These are phyloP conservation scores for Tagetes erecta DNA, from an alignment of 129 eudicot genomes.

Conservation along the genomic window DNA sequence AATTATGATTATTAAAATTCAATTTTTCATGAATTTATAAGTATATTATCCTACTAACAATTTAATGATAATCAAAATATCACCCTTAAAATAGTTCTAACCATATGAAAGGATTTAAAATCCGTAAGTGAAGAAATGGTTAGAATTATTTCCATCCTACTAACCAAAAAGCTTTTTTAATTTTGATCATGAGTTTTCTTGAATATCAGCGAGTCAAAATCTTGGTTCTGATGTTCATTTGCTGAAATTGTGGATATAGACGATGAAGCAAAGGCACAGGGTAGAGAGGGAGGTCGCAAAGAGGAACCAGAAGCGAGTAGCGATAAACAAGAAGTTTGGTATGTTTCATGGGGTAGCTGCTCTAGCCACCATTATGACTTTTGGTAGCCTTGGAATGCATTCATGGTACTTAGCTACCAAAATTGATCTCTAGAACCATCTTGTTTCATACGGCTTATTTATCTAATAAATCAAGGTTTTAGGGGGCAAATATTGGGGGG, in stretches of 20 bases:
- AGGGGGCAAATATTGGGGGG: no score
- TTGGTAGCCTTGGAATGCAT: slow-evolving; percentile 94
- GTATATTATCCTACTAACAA: no score
- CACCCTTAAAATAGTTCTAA: no score
- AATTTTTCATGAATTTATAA: no score
- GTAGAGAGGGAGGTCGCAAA: slow-evolving; percentile 94
- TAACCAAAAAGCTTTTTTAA: no score
- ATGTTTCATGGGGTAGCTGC: slow-evolving; percentile 97
- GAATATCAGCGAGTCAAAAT: background rate
- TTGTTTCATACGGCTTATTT: slow-evolving; percentile 6
- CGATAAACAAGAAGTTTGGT: slow-evolving; percentile 98
- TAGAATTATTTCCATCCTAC: no score
- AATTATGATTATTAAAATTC: no score
- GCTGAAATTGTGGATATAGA: slow-evolving; percentile 43
- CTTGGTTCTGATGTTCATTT: background rate
- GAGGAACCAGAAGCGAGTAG: slow-evolving; percentile 76
- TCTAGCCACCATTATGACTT: slow-evolving; percentile 82
- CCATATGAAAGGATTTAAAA: no score
- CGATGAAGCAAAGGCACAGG: slow-evolving; percentile 99
- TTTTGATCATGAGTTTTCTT: no score
- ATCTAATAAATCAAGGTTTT: no score
- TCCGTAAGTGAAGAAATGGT: no score
- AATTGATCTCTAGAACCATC: slow-evolving; percentile 52
- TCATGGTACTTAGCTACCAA: slow-evolving; percentile 97
- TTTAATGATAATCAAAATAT: no score